Conservation (phyloP, 495 filamentous ascomycete species). For the Aspergillus homomorphus region DNA sequence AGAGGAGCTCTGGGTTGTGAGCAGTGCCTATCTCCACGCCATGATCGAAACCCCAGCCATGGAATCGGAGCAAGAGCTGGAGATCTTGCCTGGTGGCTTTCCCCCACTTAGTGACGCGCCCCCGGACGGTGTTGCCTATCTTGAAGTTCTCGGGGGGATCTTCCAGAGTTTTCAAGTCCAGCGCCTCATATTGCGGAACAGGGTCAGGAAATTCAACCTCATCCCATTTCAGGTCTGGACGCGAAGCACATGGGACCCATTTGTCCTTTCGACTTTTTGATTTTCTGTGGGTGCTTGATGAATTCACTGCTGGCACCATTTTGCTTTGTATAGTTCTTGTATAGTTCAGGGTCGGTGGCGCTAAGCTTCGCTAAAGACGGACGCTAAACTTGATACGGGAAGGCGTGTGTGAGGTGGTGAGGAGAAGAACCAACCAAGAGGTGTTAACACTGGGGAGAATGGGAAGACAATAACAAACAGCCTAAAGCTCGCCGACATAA, state of each 20-base stretch:
- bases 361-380: background rate
- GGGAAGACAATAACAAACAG: too few relatives aligned
- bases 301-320: too few relatives aligned
- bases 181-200: conserved; percentile 1
- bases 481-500: too few relatives aligned
- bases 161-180: conserved; percentile 19
- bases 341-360: background rate
- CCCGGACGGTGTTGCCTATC: conserved; percentile 3
- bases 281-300: too few relatives aligned
- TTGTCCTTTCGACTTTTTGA: background rate
- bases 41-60: conserved; percentile 35
- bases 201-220: conserved; percentile 9
- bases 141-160: conserved; percentile 26
- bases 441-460: background rate
- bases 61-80: conserved; percentile 12
- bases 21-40: background rate
- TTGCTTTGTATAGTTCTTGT: too few relatives aligned
- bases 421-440: background rate
- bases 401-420: too few relatives aligned
- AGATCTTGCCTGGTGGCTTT: background rate
- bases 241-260: background rate
- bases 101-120: background rate
- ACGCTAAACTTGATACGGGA: too few relatives aligned
- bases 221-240: background rate
- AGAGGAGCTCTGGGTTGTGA: background rate